Percentiles rank a stretch among this genome's conserved stretches.
These are phyloP conservation scores for Xylariaceae sp. DNA, from an alignment of 2,329 filamentous ascomycete genomes.

Conservation along the genomic window DNA sequence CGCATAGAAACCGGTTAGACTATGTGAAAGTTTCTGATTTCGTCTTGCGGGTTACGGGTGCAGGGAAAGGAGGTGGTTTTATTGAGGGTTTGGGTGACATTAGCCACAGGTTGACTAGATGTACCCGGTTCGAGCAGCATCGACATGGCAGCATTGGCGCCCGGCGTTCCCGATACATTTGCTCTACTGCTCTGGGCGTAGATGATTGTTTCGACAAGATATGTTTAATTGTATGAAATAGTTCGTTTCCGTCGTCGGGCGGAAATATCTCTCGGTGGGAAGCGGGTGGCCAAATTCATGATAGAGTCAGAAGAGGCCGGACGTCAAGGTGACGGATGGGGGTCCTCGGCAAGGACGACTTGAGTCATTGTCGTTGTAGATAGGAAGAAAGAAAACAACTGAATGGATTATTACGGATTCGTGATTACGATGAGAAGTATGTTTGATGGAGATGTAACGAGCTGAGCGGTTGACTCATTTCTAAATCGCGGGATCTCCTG, in stretches of 20 bases:
- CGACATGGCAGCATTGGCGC: conserved; percentile 22
- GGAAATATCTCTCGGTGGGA: not conserved
- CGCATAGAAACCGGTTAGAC: not conserved
- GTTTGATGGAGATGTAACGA: not conserved
- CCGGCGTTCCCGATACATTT: conserved; percentile 19
- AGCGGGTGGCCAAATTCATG: not conserved
- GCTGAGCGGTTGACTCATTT: not conserved
- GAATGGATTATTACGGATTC: not conserved
- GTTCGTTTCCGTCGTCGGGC: not conserved
- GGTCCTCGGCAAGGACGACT: not conserved
- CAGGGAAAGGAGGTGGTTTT: not conserved
- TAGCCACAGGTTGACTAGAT: not conserved
- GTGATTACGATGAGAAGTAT: not conserved
- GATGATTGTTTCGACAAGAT: conserved; percentile 7
- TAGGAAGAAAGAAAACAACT: conserved; percentile 3
- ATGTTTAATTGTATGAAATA: conserved; percentile 10
- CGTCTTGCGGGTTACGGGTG: not conserved
- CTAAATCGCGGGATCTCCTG: no score
- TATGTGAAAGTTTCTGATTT: not conserved
- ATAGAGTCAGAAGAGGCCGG: not conserved
- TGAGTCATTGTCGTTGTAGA: not conserved
- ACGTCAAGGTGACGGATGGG: not conserved
- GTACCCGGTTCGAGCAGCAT: conserved; percentile 14
- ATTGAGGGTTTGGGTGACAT: conserved; percentile 6
- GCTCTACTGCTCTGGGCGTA: conserved; percentile 12